phyloP scores from a whole-genome alignment of 73 alveolate species.

The Paramecium pentaurelia region DNA sequence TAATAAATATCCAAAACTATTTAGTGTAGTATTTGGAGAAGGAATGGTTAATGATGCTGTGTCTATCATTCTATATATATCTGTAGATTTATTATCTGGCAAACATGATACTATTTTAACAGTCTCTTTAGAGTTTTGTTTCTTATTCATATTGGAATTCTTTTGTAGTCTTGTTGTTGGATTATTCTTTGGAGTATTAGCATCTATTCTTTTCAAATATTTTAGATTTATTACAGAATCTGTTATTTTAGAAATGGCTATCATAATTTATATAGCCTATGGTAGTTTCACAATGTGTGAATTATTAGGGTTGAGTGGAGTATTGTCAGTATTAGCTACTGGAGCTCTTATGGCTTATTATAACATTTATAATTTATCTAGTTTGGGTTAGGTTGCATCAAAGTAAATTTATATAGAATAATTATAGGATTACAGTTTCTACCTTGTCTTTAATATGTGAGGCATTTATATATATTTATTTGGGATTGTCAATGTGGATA shows the following conservation, averaged over 20 bases:
- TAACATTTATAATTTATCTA: slow-evolving; percentile 85
- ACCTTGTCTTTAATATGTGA: slow-evolving; percentile 30
- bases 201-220: slow-evolving; percentile 64
- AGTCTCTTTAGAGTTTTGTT: neutral
- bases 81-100: slow-evolving; percentile 18
- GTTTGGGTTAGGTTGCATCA: slow-evolving; percentile 34
- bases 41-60: slow-evolving; percentile 96
- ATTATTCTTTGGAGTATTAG: slow-evolving; percentile 44
- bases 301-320: slow-evolving; percentile 84
- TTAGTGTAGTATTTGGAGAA: slow-evolving; percentile 93
- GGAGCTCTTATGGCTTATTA: slow-evolving; percentile 94
- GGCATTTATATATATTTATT: slow-evolving; percentile 41
- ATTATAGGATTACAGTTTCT: slow-evolving; percentile 34
- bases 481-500: slow-evolving; percentile 48
- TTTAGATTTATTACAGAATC: slow-evolving; percentile 64
- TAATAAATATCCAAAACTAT: slow-evolving; percentile 84
- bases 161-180: slow-evolving; percentile 53
- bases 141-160: slow-evolving; percentile 15
- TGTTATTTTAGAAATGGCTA: slow-evolving; percentile 83
- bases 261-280: slow-evolving; percentile 85
- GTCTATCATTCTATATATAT: slow-evolving; percentile 77
- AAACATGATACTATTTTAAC: neutral
- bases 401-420: neutral
- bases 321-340: slow-evolving; percentile 85
- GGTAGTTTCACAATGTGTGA: slow-evolving; percentile 86